Evolutionary conservation across 78 protist genomes (phyloP), one percentile per base, ranked within the genome.

Genomic region (Chrysochromulina parva): DNA sequence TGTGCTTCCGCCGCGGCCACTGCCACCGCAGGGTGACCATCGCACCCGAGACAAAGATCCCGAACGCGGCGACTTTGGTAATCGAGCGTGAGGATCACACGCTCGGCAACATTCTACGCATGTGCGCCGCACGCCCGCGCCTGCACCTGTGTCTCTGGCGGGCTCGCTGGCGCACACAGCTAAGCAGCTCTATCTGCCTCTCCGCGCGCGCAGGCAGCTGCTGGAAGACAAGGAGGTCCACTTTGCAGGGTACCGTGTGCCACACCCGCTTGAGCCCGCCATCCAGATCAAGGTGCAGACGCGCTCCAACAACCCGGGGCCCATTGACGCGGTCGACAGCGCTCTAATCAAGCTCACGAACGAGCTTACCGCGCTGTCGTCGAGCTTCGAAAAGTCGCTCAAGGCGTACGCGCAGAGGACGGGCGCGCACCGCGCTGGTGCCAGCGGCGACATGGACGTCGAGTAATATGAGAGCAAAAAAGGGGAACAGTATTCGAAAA

Each of bases 81-180:
- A 88, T 96, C 24, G 87, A 92, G 85, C 90, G 88, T n/a, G 97
- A 96, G 55, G 97, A 96, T 74, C 97, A 96, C 86, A 96, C 97
- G 9, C 67, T 96, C 88, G 97, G 97, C 28, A 96, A 96, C 89
- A 22, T 96, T 0, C 57, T 96, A 38, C 93, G 96, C 88, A 96
- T 96, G 97, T 92, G 69, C 14, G 94, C n/a, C 48, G 50, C 76
- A 3, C 58, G 57, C 58, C 38, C n/a, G 16, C 50, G 38, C 80
- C 52, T 38, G 38, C 38, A 38, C 0, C 38, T 38, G 38, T 28
- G 28, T 58, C 85, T 58, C 26, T 58, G 54, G 38, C 22, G n/a
- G 3, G 28, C 10, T 0, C 55, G 20, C 0, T 57, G 6, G 60
- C 60, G 60, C 60, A 13, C 60, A 13, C 60, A 57, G 60, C 38